Evolutionary conservation across 768 basidiomycete genomes (phyloP).

Genomic region (Serendipita sp.): DNA sequence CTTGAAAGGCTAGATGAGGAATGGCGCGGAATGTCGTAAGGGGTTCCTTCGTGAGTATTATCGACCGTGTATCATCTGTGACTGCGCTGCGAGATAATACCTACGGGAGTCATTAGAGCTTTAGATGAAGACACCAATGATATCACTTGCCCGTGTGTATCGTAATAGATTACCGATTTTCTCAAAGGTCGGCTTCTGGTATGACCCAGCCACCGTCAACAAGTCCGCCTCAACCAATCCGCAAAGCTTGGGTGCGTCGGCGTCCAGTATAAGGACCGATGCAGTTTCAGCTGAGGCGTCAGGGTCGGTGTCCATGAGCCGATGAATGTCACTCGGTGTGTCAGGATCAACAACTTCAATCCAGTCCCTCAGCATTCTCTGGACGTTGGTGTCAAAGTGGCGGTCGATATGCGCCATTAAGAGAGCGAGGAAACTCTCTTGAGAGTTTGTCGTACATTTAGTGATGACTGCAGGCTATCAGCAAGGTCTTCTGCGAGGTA

Average conservation of each 20-base stretch:
- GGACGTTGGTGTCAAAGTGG: background rate
- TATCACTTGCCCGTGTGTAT: background rate
- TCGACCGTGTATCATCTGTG: background rate
- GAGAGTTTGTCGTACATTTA: too few relatives aligned
- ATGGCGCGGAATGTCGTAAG: constrained; percentile 14
- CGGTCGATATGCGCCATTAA: background rate
- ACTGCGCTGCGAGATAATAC: too few relatives aligned
- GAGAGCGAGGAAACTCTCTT: too few relatives aligned
- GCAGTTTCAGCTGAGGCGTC: background rate
- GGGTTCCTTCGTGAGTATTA: background rate
- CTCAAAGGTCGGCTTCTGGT: background rate
- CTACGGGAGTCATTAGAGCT: too few relatives aligned
- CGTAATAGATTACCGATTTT: background rate
- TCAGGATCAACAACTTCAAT: background rate
- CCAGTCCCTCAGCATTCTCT: background rate
- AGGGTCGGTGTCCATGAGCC: too few relatives aligned
- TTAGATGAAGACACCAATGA: too few relatives aligned
- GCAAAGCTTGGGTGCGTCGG: background rate
- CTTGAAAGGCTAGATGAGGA: constrained; percentile 18
- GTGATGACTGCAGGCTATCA: background rate
- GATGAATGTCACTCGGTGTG: too few relatives aligned
- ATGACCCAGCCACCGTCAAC: background rate
- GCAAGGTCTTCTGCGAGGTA: too few relatives aligned
- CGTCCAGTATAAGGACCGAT: background rate
- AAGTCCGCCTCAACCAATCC: background rate